A percentile compares a stretch with the other conserved stretches of the same genome.
These are phyloP conservation scores for Takakia lepidozioides DNA, from an alignment of 225 moss, liverwort and hornwort genomes.

Conservation along the genomic window DNA sequence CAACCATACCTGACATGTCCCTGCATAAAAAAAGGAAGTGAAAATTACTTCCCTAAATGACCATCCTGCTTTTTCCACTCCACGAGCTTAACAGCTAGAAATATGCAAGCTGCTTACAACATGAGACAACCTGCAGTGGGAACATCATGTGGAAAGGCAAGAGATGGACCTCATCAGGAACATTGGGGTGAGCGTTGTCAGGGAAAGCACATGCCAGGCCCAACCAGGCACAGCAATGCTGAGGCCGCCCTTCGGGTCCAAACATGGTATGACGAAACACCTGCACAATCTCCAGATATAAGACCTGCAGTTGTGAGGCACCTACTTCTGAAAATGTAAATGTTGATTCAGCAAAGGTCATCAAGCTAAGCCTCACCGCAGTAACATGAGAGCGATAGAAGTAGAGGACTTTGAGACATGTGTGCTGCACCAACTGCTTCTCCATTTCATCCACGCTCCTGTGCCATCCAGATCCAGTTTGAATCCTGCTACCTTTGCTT, in stretches of 20 bases:
- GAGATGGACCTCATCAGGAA: constrained; percentile 70
- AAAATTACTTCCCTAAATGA: too few species aligned
- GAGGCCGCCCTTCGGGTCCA: constrained; percentile 96
- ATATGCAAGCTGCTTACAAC: too few species aligned
- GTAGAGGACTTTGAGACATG: constrained; percentile 79
- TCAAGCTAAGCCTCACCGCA: constrained; percentile 46
- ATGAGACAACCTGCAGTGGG: too few species aligned
- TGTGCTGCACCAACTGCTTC: constrained; percentile 77
- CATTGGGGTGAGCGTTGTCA: constrained; percentile 91
- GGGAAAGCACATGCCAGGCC: constrained; percentile 83
- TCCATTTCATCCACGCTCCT: constrained; percentile 97
- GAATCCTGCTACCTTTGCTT: too few species aligned
- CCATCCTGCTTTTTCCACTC: too few species aligned
- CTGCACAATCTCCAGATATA: too few species aligned
- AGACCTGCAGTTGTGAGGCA: too few species aligned
- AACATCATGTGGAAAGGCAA: constrained; percentile 3
- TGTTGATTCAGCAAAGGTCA: too few species aligned
- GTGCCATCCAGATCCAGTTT: background rate
- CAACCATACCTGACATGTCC: too few species aligned
- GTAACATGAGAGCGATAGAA: constrained; percentile 92
- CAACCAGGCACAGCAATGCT: constrained; percentile 99
- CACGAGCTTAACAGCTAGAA: too few species aligned
- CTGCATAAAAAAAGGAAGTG: too few species aligned
- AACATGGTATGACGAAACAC: constrained; percentile 98
- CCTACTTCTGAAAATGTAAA: too few species aligned